A percentile compares a stretch with the other conserved stretches of the same genome.
Conservation (phyloP, 2,329 filamentous ascomycete genomes). For the Nothopassalora personata region DNA sequence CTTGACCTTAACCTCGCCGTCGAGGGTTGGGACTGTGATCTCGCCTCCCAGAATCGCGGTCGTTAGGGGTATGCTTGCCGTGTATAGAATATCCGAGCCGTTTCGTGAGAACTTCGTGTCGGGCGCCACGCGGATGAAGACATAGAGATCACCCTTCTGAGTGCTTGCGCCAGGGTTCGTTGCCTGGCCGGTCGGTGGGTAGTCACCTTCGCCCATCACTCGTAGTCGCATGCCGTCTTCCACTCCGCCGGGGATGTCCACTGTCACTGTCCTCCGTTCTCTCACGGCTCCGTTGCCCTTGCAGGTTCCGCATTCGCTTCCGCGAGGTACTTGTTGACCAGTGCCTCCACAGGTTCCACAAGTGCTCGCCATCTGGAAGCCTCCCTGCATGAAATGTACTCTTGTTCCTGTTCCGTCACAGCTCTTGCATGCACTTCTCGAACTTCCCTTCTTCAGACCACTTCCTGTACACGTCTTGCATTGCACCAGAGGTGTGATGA, state of each 20-base stretch:
- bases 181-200: constrained; percentile 67
- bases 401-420: constrained; percentile 84
- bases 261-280: constrained; percentile 73
- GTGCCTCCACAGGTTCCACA: constrained; percentile 76
- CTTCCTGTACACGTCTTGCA: constrained; percentile 80
- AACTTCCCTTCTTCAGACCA: constrained; percentile 75
- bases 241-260: constrained; percentile 92
- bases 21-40: constrained; percentile 80
- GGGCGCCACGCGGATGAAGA: constrained; percentile 81
- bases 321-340: constrained; percentile 69
- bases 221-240: constrained; percentile 93
- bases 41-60: constrained; percentile 90
- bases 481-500: constrained; percentile 71
- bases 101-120: constrained; percentile 84
- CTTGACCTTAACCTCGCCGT: constrained; percentile 84
- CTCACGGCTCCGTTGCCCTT: constrained; percentile 76
- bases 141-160: constrained; percentile 82
- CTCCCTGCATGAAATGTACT: constrained; percentile 83
- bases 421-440: constrained; percentile 65
- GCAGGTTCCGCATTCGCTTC: constrained; percentile 75
- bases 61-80: constrained; percentile 82
- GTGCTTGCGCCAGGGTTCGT: constrained; percentile 58
- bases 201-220: constrained; percentile 80
- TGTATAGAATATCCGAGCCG: constrained; percentile 89
- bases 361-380: constrained; percentile 92